Evolutionary conservation across 176 grass and related monocot species (phyloP).

Genomic region (Alopecurus myosuroides): DNA sequence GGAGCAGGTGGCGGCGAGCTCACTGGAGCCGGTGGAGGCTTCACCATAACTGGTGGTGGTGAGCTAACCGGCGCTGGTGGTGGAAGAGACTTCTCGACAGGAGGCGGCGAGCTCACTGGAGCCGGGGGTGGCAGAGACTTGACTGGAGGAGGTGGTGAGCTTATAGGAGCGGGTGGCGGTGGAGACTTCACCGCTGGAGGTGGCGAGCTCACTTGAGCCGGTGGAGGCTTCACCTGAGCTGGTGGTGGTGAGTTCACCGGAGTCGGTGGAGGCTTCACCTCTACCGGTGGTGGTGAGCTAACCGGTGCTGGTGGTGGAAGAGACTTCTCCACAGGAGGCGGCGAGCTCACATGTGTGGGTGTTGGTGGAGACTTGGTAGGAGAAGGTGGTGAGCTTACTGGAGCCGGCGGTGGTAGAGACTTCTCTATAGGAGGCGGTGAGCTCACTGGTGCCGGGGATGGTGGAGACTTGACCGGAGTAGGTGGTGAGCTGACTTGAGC

Average conservation of each 20-base stretch:
- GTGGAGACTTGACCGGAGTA: background rate
- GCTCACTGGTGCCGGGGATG: background rate
- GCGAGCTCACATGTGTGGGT: too few relatives aligned
- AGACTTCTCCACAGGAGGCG: background rate
- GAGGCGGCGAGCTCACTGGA: background rate
- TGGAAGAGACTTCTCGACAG: background rate
- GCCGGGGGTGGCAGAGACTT: background rate
- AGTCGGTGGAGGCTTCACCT: background rate
- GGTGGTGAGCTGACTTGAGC: background rate
- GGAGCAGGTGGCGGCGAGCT: conserved; percentile 10
- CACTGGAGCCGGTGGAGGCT: background rate
- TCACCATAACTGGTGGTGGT: background rate
- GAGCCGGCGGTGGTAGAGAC: background rate
- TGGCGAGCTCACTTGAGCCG: background rate
- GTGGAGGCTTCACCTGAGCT: background rate
- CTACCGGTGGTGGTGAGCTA: background rate
- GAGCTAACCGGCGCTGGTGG: background rate
- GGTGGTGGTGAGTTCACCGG: background rate
- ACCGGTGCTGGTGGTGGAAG: background rate
- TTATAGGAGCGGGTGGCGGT: background rate
- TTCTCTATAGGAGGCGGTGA: too few relatives aligned
- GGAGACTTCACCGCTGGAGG: background rate
- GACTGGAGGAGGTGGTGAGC: background rate
- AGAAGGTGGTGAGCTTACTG: background rate
- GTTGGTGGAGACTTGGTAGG: background rate